These are phyloP conservation scores for Yarrowia sp. DNA, from an alignment of 805 yeast species.

Conservation along the genomic window DNA sequence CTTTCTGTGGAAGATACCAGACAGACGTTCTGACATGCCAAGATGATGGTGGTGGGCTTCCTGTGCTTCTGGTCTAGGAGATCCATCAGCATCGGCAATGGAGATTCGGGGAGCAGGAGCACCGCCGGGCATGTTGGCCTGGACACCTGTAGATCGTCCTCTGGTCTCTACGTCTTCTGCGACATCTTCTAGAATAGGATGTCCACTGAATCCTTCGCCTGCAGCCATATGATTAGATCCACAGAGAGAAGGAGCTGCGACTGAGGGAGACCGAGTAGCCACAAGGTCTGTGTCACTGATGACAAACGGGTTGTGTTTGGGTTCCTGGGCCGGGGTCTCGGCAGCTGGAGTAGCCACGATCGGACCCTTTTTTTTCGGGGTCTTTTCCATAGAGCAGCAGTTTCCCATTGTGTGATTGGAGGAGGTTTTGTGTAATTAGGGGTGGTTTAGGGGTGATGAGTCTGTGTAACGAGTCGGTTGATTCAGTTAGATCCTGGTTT, in stretches of 20 bases:
- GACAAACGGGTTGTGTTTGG: conserved; percentile 12
- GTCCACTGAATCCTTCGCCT: conserved; percentile 1
- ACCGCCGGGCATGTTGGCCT: background rate
- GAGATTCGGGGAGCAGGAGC: background rate
- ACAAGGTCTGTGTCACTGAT: conserved; percentile 17
- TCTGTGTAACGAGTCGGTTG: too few relatives aligned
- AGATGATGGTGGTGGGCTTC: background rate
- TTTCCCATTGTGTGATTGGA: conserved; percentile 21
- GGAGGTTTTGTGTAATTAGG: background rate
- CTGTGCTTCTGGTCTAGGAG: background rate
- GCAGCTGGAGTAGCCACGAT: background rate
- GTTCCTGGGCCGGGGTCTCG: background rate
- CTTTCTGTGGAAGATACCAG: background rate
- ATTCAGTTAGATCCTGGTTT: too few relatives aligned
- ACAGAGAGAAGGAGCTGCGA: background rate
- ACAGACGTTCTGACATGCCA: conserved; percentile 8
- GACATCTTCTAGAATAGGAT: background rate
- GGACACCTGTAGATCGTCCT: background rate
- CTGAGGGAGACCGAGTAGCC: background rate
- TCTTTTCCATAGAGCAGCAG: conserved; percentile 19
- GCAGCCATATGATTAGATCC: background rate
- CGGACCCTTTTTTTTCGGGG: conserved; percentile 6
- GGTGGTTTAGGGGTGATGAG: background rate
- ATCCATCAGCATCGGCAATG: background rate
- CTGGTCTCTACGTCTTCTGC: background rate